Evolutionary conservation across 352 stramenopile species (phyloP), one percentile per base, ranked within the genome.

Genomic region (Phytopythium cucurbitacearum): DNA sequence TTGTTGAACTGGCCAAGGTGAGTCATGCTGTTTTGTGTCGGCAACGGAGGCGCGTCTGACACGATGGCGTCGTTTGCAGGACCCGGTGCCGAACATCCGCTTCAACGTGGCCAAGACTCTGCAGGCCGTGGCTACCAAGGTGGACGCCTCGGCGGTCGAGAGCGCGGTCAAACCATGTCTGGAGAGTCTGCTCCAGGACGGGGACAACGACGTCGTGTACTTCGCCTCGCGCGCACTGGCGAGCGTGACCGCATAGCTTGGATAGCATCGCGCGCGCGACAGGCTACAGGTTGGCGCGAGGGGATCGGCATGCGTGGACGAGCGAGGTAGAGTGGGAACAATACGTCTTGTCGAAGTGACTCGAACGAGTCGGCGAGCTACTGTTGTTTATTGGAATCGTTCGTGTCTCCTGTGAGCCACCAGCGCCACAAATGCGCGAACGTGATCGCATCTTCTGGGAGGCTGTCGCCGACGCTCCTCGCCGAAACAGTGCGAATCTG

Each of bases 101-200:
- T 99, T 99, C 62, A 99, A 99, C 71, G 95, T 99, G 37, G 95
- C 96, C 21, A 99, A 99, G 76, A 96, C 88, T 33, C 71, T 99
- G 34, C 79, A 96, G 53, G 77, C 79, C 15, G 74, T 99, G 2
- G 80, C 70, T 34, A 62, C 72, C 35, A 81, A 91, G 59, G 85
- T 96, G 71, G 82, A 75, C 41, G 63, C 56, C 48, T 55, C 59
- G 53, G 59, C 79, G 16, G 76, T 93, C 49, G 76, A 86, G 36
- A 65, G 71, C 36, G 78, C 90, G 56, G 86, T 98, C 38, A 66
- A 71, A 50, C 90, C 91, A 44, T 93, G 95, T 47, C 75, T 98
- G 47, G 75, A 78, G 38, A 67, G 85, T 48, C 64, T 98, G 62
- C 62, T 83, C 21, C 85, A 97, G 58, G 95, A 98, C 76, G 62